Evolutionary conservation across 1,284 basidiomycete genomes (phyloP).

Genomic region (Cerrena zonata): DNA sequence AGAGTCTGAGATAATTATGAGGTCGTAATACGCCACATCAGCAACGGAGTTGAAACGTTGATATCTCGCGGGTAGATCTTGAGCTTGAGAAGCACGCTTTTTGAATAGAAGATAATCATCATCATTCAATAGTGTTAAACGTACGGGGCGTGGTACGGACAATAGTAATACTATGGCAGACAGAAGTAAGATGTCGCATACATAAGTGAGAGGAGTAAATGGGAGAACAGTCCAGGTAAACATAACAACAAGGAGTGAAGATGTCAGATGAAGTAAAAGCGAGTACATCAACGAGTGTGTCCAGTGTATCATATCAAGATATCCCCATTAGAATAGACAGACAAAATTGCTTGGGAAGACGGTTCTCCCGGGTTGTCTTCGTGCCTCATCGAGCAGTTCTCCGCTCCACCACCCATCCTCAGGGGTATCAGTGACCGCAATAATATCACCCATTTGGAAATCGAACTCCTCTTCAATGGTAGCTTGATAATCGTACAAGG

Average conservation of each 20-base stretch:
- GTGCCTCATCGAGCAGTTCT: slow-evolving; percentile 76
- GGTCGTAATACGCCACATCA: no score
- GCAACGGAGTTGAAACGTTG: no score
- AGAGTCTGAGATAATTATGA: no score
- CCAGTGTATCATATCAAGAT: not conserved
- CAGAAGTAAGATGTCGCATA: no score
- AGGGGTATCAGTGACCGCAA: slow-evolving; percentile 85
- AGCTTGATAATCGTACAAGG: slow-evolving; percentile 86
- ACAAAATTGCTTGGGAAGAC: slow-evolving; percentile 94
- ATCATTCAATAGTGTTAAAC: no score
- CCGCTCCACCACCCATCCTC: slow-evolving; percentile 95
- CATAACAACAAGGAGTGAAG: not conserved
- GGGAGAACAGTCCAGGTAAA: not conserved
- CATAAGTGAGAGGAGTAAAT: no score
- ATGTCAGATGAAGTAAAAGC: not conserved
- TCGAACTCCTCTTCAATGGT: slow-evolving; percentile 86
- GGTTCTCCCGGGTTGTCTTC: slow-evolving; percentile 72
- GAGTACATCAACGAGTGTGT: not conserved
- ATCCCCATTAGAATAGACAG: slow-evolving; percentile 51
- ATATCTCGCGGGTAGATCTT: no score
- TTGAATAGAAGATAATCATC: no score
- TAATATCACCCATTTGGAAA: slow-evolving; percentile 87
- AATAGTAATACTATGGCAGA: no score
- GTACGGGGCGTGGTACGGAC: no score
- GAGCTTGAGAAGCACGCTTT: no score